Evolutionary conservation across 2,329 filamentous ascomycete species (phyloP), one percentile per base, ranked within the genome.

Genomic region (Bipolaris zeicola): DNA sequence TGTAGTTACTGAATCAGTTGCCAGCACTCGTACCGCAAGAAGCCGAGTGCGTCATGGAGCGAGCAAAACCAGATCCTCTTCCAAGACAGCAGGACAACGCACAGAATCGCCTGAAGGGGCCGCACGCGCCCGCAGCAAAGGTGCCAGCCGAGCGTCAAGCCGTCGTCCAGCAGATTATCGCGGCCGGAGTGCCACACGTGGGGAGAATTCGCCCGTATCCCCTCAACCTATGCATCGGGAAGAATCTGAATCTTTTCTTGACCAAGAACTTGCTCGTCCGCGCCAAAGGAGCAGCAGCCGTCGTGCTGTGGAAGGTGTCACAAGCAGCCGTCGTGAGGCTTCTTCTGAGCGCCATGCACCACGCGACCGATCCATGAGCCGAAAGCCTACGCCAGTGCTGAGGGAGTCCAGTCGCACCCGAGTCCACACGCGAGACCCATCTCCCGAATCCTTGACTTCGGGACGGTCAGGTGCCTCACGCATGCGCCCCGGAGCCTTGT

Each of bases 191-290:
- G 63, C 67, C n/a, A 68, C 65, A 38, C 67, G 74, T 10, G 69
- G 66, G 33, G 70, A 85, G 16, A 83, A 87, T 47, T 96, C 92
- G 1, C 92, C 93, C 1, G 89, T 90, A 0, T 94, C 91, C 1
- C 92, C 93, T 1, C 78, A 92, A 20, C 90, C 92, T 3, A 88
- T 94, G 80, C 86, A 89, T 13, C 79, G 81, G 5, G 79, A 83
- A 2, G 85, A 83, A 54, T 79, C 82, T 39, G 82, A 82, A 41
- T 81, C 81, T 43, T 79, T 78, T 18, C 87, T 86, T 1, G 85
- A 88, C n/a, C 88, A 91, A 48, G 89, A 91, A 28, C 68, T 69
- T 18, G 63, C 83, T 28, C 79, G 81, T 45, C 78, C 79, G 26
- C 78, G 80, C 41, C 79, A 83, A 49, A 75, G 82, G 56, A 86